These are phyloP conservation scores for Zymoseptoria passerinii DNA, from an alignment of 2,329 filamentous ascomycete genomes.

Conservation along the genomic window DNA sequence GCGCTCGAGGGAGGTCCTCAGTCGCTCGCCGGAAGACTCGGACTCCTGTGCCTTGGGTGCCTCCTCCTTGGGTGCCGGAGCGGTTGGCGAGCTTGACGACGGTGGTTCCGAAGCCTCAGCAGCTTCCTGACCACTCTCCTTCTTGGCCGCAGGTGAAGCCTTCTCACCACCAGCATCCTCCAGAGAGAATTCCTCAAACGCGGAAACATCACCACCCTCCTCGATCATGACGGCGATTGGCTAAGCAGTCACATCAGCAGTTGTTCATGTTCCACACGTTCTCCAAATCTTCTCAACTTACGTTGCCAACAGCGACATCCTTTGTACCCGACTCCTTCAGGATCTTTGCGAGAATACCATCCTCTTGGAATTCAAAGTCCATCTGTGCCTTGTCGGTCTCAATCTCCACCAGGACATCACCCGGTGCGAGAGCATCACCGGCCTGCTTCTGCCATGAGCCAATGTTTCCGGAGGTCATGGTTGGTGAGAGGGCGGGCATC, in stretches of 20 bases:
- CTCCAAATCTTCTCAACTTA: constrained; percentile 46
- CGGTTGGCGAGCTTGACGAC: constrained; percentile 49
- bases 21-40: constrained; percentile 62
- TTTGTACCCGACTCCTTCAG: constrained; percentile 89
- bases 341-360: constrained; percentile 89
- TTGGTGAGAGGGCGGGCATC: constrained; percentile 97
- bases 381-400: constrained; percentile 99
- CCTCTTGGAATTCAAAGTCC: constrained; percentile 99
- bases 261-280: not conserved
- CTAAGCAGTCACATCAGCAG: constrained; percentile 41
- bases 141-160: constrained; percentile 50
- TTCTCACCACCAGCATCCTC: constrained; percentile 86
- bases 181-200: constrained; percentile 81
- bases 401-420: constrained; percentile 74
- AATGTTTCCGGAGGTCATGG: constrained; percentile 95
- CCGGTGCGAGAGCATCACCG: constrained; percentile 77
- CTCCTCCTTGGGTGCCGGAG: constrained; percentile 43
- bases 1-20: constrained; percentile 79
- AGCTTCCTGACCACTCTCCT: constrained; percentile 55
- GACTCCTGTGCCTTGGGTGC: constrained; percentile 59
- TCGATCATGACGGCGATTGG: constrained; percentile 94
- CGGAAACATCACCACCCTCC: constrained; percentile 75
- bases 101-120: constrained; percentile 54
- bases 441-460: constrained; percentile 96
- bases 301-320: constrained; percentile 87